Conservation (phyloP, 768 basidiomycete genomes). For the Lactarius sanguifluus region DNA sequence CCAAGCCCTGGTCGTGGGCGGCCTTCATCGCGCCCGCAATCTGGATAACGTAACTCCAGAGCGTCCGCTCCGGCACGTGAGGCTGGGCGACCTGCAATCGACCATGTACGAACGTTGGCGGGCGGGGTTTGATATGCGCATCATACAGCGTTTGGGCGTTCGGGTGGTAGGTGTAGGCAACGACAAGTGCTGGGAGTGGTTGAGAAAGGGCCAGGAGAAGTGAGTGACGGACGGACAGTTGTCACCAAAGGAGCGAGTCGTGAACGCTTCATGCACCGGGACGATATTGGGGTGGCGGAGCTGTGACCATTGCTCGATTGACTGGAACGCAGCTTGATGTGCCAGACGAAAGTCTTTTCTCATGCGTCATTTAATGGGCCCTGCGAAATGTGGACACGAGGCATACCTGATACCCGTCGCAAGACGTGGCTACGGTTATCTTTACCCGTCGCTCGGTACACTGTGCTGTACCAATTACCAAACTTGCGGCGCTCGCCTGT, state of each 20-base stretch:
- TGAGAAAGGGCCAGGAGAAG: conserved; percentile 24
- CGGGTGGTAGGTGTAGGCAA: conserved; percentile 89
- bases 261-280: conserved; percentile 87
- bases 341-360: conserved; percentile 75
- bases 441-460: conserved; percentile 78
- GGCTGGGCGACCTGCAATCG: conserved; percentile 39
- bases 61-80: conserved; percentile 66
- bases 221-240: conserved; percentile 61
- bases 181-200: conserved; percentile 67
- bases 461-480: conserved; percentile 79
- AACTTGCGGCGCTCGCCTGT: conserved; percentile 65
- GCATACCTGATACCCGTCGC: conserved; percentile 84
- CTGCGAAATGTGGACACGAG: conserved; percentile 11
- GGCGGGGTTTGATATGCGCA: conserved; percentile 64
- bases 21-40: conserved; percentile 84
- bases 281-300: conserved; percentile 87
- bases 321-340: conserved; percentile 75
- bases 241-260: conserved; percentile 88
- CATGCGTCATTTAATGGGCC: conserved; percentile 1
- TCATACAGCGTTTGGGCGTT: conserved; percentile 81
- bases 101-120: conserved; percentile 39
- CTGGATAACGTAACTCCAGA: conserved; percentile 95
- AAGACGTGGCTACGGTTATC: conserved; percentile 81
- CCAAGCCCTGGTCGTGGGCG: conserved; percentile 78
- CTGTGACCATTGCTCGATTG: conserved; percentile 83